A percentile compares a stretch with the other conserved stretches of the same genome.
These are phyloP conservation scores for Amanita molliuscula DNA, from an alignment of 768 basidiomycete genomes.

Conservation along the genomic window DNA sequence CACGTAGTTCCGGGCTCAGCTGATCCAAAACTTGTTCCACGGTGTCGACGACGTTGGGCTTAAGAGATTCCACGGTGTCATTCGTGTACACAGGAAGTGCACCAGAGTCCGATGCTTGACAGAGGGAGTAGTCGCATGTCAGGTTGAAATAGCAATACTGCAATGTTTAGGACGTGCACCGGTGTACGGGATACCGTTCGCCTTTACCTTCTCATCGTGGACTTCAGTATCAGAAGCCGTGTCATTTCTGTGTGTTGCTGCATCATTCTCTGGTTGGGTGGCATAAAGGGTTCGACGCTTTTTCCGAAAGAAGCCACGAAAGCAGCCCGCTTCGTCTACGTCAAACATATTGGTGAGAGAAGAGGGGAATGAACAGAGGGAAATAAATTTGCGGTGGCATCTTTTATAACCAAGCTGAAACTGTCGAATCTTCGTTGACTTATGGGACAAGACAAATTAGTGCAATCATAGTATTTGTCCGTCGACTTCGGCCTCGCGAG, in stretches of 20 bases:
- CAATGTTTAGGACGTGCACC: neutral
- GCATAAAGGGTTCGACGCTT: slow-evolving; percentile 8
- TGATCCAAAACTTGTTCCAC: slow-evolving; percentile 46
- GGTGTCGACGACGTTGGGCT: slow-evolving; percentile 33
- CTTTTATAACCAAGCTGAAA: neutral
- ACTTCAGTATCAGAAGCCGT: neutral
- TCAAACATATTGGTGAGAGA: slow-evolving; percentile 14
- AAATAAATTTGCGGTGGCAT: neutral
- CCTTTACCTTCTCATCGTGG: slow-evolving; percentile 6
- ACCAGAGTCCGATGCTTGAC: slow-evolving; percentile 18
- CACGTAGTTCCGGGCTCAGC: slow-evolving; percentile 41
- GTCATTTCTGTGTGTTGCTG: neutral
- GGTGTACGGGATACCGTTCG: neutral
- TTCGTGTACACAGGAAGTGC: slow-evolving; percentile 32
- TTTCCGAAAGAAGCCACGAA: slow-evolving; percentile 19
- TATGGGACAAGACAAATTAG: slow-evolving; percentile 1
- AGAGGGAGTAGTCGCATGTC: slow-evolving; percentile 33
- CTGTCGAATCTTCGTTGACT: neutral
- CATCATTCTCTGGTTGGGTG: neutral
- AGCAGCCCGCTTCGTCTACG: slow-evolving; percentile 23
- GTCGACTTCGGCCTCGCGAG: slow-evolving; percentile 1
- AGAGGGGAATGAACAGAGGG: slow-evolving; percentile 5
- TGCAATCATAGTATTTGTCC: neutral
- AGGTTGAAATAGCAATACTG: slow-evolving; percentile 24
- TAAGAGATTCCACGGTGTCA: slow-evolving; percentile 11